Percentiles rank a stretch among this genome's conserved stretches.
Evolutionary conservation across 129 eudicot genomes (phyloP).

Genomic region (Artemisia annua): DNA sequence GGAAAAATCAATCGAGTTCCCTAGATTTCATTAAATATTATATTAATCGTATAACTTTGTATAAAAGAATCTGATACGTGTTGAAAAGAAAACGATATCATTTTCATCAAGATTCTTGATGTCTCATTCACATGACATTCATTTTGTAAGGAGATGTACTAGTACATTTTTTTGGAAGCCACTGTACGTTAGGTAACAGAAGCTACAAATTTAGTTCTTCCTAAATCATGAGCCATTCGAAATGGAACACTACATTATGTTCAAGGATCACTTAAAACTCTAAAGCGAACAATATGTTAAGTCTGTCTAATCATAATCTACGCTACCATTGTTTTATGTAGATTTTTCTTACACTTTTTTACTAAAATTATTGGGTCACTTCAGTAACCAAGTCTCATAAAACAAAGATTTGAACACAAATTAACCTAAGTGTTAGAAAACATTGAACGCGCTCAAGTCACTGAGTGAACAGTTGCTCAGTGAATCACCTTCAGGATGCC

Average conservation of each 20-base stretch:
- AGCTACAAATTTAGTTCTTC: not conserved
- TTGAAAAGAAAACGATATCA: not conserved
- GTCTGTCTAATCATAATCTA: not conserved
- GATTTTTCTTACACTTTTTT: too few species aligned
- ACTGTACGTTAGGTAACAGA: not conserved
- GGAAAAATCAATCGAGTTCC: slow-evolving; percentile 11
- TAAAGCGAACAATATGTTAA: not conserved
- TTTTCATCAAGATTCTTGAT: slow-evolving; percentile 14
- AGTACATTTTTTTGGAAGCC: slow-evolving; percentile 11
- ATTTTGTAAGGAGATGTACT: not conserved
- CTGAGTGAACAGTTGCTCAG: too few species aligned
- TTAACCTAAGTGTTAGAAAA: too few species aligned
- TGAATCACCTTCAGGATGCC: too few species aligned
- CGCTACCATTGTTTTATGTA: too few species aligned
- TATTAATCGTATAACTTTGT: not conserved
- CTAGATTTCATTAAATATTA: not conserved
- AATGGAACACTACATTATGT: slow-evolving; percentile 19
- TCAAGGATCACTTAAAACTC: not conserved
- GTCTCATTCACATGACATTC: not conserved
- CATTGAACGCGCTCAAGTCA: too few species aligned
- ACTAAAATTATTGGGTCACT: too few species aligned
- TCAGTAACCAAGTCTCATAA: too few species aligned
- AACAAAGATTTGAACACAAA: too few species aligned
- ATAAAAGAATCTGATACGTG: slow-evolving; percentile 1
- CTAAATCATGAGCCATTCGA: slow-evolving; percentile 6